These are phyloP conservation scores for Nothophaeocryptopus gaeumannii DNA, from an alignment of 2,329 filamentous ascomycete species.

Conservation along the genomic window DNA sequence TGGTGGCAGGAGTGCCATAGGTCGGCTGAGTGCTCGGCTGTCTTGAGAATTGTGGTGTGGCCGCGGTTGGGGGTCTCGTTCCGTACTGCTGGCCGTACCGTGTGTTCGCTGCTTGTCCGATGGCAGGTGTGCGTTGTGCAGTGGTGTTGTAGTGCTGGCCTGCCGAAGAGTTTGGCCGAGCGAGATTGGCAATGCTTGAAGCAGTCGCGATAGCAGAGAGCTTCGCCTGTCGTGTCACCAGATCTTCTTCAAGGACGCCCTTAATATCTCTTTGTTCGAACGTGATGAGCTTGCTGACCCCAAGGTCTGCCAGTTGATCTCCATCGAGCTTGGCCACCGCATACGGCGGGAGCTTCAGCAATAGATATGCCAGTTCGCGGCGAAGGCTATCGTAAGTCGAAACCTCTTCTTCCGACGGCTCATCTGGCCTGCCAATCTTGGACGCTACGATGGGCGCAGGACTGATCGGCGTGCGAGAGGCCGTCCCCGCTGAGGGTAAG, in stretches of 20 bases:
- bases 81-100: constrained; percentile 33
- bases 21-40: constrained; percentile 27
- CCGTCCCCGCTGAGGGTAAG: constrained; percentile 49
- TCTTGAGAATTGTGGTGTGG: constrained; percentile 28
- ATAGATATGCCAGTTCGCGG: constrained; percentile 69
- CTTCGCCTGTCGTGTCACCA: constrained; percentile 49
- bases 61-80: constrained; percentile 26
- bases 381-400: constrained; percentile 70
- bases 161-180: constrained; percentile 30
- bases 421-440: constrained; percentile 57
- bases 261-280: constrained; percentile 70
- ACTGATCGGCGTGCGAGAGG: constrained; percentile 40
- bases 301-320: constrained; percentile 77
- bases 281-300: constrained; percentile 75
- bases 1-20: constrained; percentile 29
- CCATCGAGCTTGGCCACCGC: constrained; percentile 83
- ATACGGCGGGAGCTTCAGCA: constrained; percentile 75
- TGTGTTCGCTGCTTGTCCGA: constrained; percentile 36
- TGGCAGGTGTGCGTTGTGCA: constrained; percentile 34
- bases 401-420: constrained; percentile 60
- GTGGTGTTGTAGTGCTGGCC: constrained; percentile 35
- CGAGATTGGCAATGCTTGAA: constrained; percentile 29
- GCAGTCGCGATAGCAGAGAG: constrained; percentile 34
- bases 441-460: constrained; percentile 63
- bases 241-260: constrained; percentile 82